These are phyloP conservation scores for Candida sp. DNA, from an alignment of 1,139 yeast genomes.

Conservation along the genomic window DNA sequence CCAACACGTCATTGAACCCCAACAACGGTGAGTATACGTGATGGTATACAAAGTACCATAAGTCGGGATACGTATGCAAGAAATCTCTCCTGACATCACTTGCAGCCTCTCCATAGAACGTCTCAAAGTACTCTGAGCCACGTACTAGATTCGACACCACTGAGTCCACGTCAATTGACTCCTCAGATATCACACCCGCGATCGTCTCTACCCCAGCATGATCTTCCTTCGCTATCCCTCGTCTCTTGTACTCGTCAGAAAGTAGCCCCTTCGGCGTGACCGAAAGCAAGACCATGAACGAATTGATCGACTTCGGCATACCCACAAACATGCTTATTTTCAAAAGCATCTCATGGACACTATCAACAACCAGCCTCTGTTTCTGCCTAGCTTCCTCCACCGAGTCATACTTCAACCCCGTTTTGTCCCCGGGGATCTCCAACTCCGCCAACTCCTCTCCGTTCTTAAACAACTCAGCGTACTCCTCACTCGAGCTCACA, in stretches of 20 bases:
- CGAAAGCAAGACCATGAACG: slow-evolving; percentile 64
- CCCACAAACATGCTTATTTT: slow-evolving; percentile 86
- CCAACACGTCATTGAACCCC: slow-evolving; percentile 65
- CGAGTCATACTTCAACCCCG: slow-evolving; percentile 29
- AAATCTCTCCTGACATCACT: slow-evolving; percentile 61
- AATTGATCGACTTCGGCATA: slow-evolving; percentile 82
- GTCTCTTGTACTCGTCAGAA: slow-evolving; percentile 26
- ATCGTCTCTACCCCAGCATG: slow-evolving; percentile 33
- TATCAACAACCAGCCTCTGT: slow-evolving; percentile 50
- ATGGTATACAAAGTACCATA: slow-evolving; percentile 73
- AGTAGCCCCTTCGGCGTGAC: slow-evolving; percentile 61
- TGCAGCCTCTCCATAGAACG: slow-evolving; percentile 56
- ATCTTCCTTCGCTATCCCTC: slow-evolving; percentile 24
- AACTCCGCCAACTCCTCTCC: slow-evolving; percentile 49
- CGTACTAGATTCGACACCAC: slow-evolving; percentile 39
- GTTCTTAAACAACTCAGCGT: slow-evolving; percentile 39
- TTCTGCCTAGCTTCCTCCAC: slow-evolving; percentile 36
- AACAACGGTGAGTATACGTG: slow-evolving; percentile 84
- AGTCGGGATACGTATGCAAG: slow-evolving; percentile 79
- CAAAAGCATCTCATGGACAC: slow-evolving; percentile 75
- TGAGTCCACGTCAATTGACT: slow-evolving; percentile 31
- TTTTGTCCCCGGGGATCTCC: slow-evolving; percentile 42
- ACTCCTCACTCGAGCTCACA: slow-evolving; percentile 39
- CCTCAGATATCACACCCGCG: slow-evolving; percentile 43
- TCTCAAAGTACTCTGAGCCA: slow-evolving; percentile 73